Conservation (phyloP, 352 stramenopile species). For the Globisporangium alternatum region DNA sequence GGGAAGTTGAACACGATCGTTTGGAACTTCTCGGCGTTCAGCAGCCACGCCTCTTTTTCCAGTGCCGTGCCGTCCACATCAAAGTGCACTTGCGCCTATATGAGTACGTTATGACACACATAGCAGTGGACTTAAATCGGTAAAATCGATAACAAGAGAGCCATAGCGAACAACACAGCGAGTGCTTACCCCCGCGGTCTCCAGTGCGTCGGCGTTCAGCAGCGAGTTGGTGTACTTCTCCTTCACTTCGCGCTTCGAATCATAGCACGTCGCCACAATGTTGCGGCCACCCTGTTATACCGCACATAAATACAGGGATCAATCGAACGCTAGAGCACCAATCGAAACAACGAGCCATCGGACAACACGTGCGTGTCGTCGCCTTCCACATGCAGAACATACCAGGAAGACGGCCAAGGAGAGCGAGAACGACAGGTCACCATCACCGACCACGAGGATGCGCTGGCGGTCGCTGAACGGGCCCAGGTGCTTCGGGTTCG, state of each 20-base stretch:
- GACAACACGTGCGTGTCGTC: background rate
- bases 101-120: background rate
- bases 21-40: constrained; percentile 47
- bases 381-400: background rate
- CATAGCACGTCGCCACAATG: constrained; percentile 72
- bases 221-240: constrained; percentile 72
- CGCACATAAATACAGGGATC: background rate
- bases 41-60: constrained; percentile 53
- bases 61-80: constrained; percentile 67
- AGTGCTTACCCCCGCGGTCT: constrained; percentile 55
- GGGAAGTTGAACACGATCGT: constrained; percentile 86
- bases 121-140: background rate
- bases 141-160: background rate
- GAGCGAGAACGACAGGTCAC: constrained; percentile 83
- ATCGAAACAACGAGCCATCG: background rate
- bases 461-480: constrained; percentile 70
- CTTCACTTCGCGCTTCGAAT: constrained; percentile 62
- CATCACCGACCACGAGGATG: constrained; percentile 83
- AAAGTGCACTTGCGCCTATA: constrained; percentile 58
- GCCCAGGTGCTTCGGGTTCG: constrained; percentile 79
- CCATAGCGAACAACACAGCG: background rate
- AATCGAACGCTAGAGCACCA: background rate
- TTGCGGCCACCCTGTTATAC: constrained; percentile 51
- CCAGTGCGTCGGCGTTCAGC: constrained; percentile 64
- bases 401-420: constrained; percentile 73